Percentiles rank a stretch among this genome's conserved stretches.
Evolutionary conservation across 192 early-diverging fungal genomes (phyloP).

Genomic region (Diversispora epigaea): DNA sequence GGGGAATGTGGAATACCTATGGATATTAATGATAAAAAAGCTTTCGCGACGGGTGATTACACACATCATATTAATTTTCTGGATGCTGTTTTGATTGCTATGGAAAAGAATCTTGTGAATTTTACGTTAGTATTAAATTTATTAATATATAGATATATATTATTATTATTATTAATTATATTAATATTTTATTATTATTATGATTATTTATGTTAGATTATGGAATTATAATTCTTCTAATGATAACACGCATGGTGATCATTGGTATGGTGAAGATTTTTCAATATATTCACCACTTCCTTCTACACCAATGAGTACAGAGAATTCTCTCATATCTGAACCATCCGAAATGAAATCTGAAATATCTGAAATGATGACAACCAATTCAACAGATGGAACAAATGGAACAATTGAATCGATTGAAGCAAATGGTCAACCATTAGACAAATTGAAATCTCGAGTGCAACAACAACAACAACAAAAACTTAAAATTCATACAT

Average conservation of each 20-base stretch:
- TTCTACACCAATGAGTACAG: not conserved
- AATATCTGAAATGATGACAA: not conserved
- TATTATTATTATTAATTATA: not conserved
- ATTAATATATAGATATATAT: not conserved
- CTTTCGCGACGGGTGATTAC: conserved; percentile 73
- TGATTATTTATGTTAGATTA: conserved; percentile 42
- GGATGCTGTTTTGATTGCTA: conserved; percentile 69
- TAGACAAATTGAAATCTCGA: not conserved
- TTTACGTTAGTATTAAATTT: conserved; percentile 57
- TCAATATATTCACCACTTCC: conserved; percentile 61
- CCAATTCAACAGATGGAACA: not conserved
- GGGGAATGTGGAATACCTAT: conserved; percentile 86
- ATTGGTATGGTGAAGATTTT: conserved; percentile 87
- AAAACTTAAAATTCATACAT: conserved; percentile 15
- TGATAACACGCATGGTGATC: conserved; percentile 76
- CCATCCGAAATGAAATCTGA: not conserved
- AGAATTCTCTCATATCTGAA: too few species aligned
- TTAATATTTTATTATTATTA: not conserved
- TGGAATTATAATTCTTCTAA: conserved; percentile 88
- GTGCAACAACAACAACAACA: not conserved
- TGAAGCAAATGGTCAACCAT: not conserved
- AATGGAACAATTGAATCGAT: not conserved
- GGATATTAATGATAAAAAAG: conserved; percentile 77
- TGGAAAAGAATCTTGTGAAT: conserved; percentile 73
- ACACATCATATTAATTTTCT: conserved; percentile 70